These are phyloP conservation scores for Lichina pygmaea DNA, from an alignment of 495 filamentous ascomycete genomes.

Conservation along the genomic window DNA sequence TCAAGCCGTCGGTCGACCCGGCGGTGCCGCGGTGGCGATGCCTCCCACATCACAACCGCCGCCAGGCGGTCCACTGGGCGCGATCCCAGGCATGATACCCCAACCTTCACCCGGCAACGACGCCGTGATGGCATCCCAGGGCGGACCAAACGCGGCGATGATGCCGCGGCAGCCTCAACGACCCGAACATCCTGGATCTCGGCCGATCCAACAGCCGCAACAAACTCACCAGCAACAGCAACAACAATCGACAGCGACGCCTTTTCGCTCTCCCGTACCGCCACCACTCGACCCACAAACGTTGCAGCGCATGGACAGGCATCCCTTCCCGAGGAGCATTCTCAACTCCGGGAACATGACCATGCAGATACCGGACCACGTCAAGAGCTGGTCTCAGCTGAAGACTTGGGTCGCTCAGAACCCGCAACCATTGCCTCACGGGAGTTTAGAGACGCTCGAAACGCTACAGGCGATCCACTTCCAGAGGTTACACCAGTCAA, in stretches of 20 bases:
- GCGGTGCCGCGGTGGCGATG: no score
- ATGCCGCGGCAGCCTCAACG: no score
- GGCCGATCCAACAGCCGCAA: not conserved
- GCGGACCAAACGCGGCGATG: no score
- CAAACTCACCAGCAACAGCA: not conserved
- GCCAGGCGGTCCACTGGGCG: no score
- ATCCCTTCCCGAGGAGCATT: constrained; percentile 1
- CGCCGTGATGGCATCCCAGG: no score
- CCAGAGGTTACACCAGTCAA: constrained; percentile 8
- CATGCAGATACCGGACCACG: constrained; percentile 24
- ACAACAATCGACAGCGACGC: not conserved
- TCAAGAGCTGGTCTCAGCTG: constrained; percentile 48
- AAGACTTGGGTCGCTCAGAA: constrained; percentile 32
- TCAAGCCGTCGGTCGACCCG: no score
- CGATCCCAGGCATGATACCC: no score
- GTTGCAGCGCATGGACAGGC: constrained; percentile 1
- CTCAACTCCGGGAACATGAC: constrained; percentile 3
- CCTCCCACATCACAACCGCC: no score
- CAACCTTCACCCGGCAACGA: no score
- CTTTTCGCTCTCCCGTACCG: not conserved
- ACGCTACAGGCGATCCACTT: constrained; percentile 27
- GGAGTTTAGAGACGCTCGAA: constrained; percentile 19
- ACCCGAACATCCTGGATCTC: no score
- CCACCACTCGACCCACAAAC: constrained; percentile 1
- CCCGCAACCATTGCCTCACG: constrained; percentile 14